Percentiles rank a stretch among this genome's conserved stretches.
Conservation (phyloP, 768 basidiomycete genomes). For the Candolleomyces aberdarensis region DNA sequence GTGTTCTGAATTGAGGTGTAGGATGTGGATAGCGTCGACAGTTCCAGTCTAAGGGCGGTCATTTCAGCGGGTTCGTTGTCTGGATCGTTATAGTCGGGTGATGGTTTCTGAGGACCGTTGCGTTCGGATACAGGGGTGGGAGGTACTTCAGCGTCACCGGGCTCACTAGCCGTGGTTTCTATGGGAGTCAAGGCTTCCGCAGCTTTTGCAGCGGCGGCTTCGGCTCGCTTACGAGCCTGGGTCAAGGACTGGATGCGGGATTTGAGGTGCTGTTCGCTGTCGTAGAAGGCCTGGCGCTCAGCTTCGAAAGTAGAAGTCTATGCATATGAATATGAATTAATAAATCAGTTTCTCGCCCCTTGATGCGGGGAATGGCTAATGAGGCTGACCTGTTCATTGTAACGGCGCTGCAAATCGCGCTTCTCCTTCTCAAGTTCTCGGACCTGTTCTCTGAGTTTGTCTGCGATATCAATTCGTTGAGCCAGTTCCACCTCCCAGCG, state of each 20-base stretch:
- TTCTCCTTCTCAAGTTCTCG: conserved; percentile 89
- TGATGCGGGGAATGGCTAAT: not conserved
- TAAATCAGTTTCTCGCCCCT: conserved; percentile 2
- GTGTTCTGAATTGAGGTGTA: conserved; percentile 83
- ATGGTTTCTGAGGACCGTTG: conserved; percentile 11
- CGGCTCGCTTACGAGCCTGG: conserved; percentile 58
- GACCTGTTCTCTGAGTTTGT: conserved; percentile 77
- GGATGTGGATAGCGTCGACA: conserved; percentile 84
- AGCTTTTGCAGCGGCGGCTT: conserved; percentile 35
- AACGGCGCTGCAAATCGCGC: conserved; percentile 74
- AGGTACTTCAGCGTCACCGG: conserved; percentile 29
- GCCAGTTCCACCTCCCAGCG: conserved; percentile 81
- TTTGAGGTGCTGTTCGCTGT: conserved; percentile 92
- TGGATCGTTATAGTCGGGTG: conserved; percentile 52
- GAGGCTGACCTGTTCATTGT: conserved; percentile 76
- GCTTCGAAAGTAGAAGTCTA: conserved; percentile 88
- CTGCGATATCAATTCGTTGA: conserved; percentile 76
- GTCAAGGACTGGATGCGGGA: conserved; percentile 81
- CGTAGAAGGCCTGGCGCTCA: conserved; percentile 89
- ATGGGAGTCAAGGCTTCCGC: conserved; percentile 13
- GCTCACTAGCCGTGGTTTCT: conserved; percentile 13
- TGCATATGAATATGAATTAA: conserved; percentile 12
- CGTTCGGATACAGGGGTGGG: conserved; percentile 20
- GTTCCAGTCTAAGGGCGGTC: conserved; percentile 76
- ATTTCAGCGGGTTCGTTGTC: conserved; percentile 84